Conservation (phyloP, 192 early-diverging fungal genomes). For the Backusella parvicylindrica region DNA sequence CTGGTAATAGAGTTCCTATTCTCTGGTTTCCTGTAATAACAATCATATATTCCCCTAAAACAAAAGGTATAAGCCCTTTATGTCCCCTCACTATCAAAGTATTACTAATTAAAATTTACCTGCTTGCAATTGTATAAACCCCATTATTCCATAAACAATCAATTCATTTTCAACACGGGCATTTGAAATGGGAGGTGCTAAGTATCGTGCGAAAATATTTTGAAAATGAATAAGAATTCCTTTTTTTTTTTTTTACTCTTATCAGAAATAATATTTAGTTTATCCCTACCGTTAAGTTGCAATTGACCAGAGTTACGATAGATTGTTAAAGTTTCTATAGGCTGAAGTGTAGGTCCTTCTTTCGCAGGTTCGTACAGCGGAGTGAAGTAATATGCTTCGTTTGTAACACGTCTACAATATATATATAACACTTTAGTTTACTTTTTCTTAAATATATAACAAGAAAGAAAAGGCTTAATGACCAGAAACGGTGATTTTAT, state of each 20-base stretch:
- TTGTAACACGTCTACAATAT: conserved; percentile 9
- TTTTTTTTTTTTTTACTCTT: not conserved
- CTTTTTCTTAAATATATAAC: not conserved
- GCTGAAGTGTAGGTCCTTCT: not conserved
- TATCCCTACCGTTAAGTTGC: conserved; percentile 13
- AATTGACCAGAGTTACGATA: conserved; percentile 13
- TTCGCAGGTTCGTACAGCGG: conserved; percentile 14
- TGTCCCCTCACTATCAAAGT: not conserved
- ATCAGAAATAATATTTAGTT: not conserved
- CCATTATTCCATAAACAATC: conserved; percentile 62
- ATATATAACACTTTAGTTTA: not conserved
- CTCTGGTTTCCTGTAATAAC: conserved; percentile 65
- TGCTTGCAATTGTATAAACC: conserved; percentile 62
- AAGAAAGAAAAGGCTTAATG: too few species aligned
- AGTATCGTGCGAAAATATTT: not conserved
- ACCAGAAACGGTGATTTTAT: not conserved
- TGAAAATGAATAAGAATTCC: not conserved
- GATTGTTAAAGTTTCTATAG: conserved; percentile 16
- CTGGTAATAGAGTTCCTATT: conserved; percentile 61
- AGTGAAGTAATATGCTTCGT: conserved; percentile 11
- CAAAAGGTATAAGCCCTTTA: not conserved
- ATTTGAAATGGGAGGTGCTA: not conserved
- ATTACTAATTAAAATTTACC: conserved; percentile 36
- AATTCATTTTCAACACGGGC: not conserved
- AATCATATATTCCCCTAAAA: conserved; percentile 70